Evolutionary conservation across 1,284 basidiomycete species (phyloP).

Genomic region (Ceratobasidium sp.): DNA sequence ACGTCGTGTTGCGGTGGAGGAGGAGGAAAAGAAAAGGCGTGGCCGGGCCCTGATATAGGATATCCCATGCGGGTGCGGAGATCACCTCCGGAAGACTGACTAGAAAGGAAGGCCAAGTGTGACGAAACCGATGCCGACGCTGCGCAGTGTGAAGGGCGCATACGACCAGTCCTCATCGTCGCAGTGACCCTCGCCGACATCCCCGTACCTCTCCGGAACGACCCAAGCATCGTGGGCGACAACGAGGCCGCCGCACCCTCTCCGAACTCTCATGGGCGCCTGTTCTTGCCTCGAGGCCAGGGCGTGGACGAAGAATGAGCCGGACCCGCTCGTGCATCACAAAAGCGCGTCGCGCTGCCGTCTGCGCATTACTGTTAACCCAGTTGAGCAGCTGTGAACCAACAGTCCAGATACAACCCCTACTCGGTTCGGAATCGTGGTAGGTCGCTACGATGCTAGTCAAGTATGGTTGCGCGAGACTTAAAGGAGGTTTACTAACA

Average conservation of each 20-base stretch:
- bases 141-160: conserved; percentile 8
- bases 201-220: background rate
- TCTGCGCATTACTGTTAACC: conserved; percentile 18
- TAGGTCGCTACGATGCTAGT: conserved; percentile 12
- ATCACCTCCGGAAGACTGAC: conserved; percentile 32
- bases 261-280: background rate
- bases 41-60: conserved; percentile 16
- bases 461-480: background rate
- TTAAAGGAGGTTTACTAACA: background rate
- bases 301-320: background rate
- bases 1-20: conserved; percentile 29
- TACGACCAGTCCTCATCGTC: conserved; percentile 20
- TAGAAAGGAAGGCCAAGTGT: conserved; percentile 24
- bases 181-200: background rate
- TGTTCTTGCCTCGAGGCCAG: conserved; percentile 29
- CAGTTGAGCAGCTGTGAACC: conserved; percentile 20
- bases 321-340: conserved; percentile 14
- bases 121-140: background rate
- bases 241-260: background rate
- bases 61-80: conserved; percentile 19
- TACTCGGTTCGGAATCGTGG: conserved; percentile 1
- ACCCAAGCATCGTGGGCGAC: background rate
- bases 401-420: background rate
- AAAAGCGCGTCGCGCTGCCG: conserved; percentile 7
- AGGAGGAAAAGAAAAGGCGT: background rate